Evolutionary conservation across 805 yeast genomes (phyloP).

Genomic region (Kluyveromyces starmeri): DNA sequence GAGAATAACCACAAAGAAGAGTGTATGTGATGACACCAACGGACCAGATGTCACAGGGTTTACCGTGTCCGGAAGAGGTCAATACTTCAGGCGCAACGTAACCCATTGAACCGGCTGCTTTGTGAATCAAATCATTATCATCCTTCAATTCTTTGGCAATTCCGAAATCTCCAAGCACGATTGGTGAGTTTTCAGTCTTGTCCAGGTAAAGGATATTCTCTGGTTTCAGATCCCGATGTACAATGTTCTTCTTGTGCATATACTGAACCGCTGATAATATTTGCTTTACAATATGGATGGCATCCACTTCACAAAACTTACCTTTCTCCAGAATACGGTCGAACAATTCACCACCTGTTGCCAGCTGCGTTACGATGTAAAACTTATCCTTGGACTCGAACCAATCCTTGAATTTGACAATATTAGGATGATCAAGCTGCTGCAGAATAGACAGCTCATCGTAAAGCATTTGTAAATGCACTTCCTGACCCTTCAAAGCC

Average conservation of each 20-base stretch:
- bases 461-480: conserved; percentile 47
- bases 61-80: conserved; percentile 77
- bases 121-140: conserved; percentile 51
- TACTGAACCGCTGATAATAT: conserved; percentile 71
- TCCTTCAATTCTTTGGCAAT: conserved; percentile 70
- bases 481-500: conserved; percentile 69
- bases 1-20: conserved; percentile 83
- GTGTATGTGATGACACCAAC: conserved; percentile 90
- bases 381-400: conserved; percentile 88
- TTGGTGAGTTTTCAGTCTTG: conserved; percentile 49
- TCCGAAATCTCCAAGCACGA: conserved; percentile 93
- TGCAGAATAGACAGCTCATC: conserved; percentile 70
- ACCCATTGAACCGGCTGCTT: conserved; percentile 88
- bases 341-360: conserved; percentile 93
- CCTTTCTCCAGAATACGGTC: conserved; percentile 78
- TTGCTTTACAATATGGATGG: conserved; percentile 65
- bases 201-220: conserved; percentile 75
- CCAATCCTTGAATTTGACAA: conserved; percentile 87
- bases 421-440: conserved; percentile 69
- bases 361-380: conserved; percentile 88
- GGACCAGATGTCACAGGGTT: conserved; percentile 95
- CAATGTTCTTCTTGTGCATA: conserved; percentile 67
- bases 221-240: conserved; percentile 91
- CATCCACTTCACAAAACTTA: conserved; percentile 82
- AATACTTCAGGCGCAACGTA: conserved; percentile 96